phyloP scores from a whole-genome alignment of 305 asterid species.

The Fraxinus platypoda region DNA sequence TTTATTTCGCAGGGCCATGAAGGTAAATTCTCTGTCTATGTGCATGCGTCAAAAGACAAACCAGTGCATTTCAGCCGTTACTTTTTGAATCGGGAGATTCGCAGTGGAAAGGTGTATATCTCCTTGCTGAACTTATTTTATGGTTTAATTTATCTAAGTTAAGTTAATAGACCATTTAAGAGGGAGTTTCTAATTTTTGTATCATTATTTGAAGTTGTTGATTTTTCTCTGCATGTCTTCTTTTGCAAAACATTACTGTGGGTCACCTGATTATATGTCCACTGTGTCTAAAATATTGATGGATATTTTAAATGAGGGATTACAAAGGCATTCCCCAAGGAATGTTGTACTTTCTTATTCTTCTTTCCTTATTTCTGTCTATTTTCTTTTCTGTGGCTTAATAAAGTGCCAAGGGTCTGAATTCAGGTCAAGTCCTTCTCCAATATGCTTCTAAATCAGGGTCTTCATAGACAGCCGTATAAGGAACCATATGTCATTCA shows the following conservation, averaged over 20 bases:
- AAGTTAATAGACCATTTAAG: not conserved
- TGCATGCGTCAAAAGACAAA: slow-evolving; percentile 88
- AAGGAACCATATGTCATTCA: not conserved
- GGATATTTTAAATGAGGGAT: not conserved
- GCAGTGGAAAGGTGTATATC: slow-evolving; percentile 74
- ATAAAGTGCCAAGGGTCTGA: not conserved
- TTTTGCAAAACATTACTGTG: not conserved
- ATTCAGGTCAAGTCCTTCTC: not conserved
- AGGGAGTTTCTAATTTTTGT: not conserved
- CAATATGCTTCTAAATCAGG: not conserved
- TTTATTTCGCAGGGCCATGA: slow-evolving; percentile 80
- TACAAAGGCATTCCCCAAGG: not conserved
- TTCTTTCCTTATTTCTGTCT: not conserved
- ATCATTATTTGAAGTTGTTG: not conserved
- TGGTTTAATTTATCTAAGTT: not conserved
- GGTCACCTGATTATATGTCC: not conserved
- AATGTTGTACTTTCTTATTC: not conserved
- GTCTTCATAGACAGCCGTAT: not conserved
- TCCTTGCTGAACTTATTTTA: not conserved
- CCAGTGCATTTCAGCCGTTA: slow-evolving; percentile 97
- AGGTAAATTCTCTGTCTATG: slow-evolving; percentile 90
- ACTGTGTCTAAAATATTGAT: not conserved
- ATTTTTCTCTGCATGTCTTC: slow-evolving; percentile 6
- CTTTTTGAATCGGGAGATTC: slow-evolving; percentile 87
- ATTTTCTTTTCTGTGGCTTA: slow-evolving; percentile 1